Percentiles rank a stretch among this genome's conserved stretches.
Evolutionary conservation across 2,329 filamentous ascomycete genomes (phyloP).

Genomic region (Teratosphaeria nubilosa): DNA sequence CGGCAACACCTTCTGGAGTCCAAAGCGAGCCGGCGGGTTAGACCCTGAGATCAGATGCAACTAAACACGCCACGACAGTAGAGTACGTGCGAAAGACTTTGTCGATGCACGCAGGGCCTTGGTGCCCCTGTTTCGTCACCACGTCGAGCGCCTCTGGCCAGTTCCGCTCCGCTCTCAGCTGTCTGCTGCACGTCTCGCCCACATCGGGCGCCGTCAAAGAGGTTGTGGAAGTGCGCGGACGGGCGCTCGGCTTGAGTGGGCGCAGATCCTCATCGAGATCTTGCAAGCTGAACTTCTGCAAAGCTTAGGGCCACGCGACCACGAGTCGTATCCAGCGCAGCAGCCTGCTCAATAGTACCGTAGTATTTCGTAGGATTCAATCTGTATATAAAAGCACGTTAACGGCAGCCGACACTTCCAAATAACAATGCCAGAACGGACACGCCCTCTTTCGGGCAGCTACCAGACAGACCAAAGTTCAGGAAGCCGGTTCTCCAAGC

Average conservation of each 20-base stretch:
- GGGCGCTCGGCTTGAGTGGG: not conserved
- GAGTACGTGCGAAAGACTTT: not conserved
- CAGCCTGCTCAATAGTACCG: not conserved
- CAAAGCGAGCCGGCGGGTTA: not conserved
- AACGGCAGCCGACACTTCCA: not conserved
- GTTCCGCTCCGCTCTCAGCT: not conserved
- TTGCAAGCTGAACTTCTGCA: not conserved
- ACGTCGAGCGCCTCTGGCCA: not conserved
- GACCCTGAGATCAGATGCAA: not conserved
- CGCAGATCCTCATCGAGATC: not conserved
- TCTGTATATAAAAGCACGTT: not conserved
- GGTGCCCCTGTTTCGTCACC: not conserved
- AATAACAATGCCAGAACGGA: not conserved
- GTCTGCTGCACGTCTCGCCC: not conserved
- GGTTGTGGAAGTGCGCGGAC: not conserved
- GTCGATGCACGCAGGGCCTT: not conserved
- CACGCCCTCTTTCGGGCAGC: not conserved
- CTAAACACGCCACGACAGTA: not conserved
- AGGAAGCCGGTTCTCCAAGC: not conserved
- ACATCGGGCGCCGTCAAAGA: not conserved
- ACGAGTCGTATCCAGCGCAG: not conserved
- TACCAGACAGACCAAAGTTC: not conserved
- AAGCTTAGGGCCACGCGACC: not conserved
- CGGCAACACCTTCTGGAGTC: not conserved
- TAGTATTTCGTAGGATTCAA: not conserved